Evolutionary conservation across 169 alveolate genomes (phyloP).

Genomic region (Eimeria tenella): DNA sequence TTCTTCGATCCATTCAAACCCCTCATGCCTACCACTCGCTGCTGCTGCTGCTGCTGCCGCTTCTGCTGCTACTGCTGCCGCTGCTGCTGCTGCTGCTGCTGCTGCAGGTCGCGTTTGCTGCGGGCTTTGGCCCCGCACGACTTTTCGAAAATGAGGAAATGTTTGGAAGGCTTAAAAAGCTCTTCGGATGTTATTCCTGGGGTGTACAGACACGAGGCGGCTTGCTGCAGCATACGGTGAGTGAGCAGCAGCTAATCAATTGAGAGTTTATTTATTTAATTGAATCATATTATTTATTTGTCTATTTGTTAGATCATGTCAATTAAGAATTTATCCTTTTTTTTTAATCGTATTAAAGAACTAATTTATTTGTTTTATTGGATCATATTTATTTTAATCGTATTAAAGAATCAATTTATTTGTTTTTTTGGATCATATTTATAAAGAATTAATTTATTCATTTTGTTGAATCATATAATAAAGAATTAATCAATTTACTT

Average conservation of each 20-base stretch:
- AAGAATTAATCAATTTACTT: too few relatives aligned
- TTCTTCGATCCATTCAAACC: neutral
- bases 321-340: too few relatives aligned
- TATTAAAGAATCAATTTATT: too few relatives aligned
- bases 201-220: neutral
- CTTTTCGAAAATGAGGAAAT: neutral
- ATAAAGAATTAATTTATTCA: too few relatives aligned
- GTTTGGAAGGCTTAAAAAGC: neutral
- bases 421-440: too few relatives aligned
- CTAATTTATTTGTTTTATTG: too few relatives aligned
- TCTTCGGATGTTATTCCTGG: neutral
- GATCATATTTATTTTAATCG: too few relatives aligned
- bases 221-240: neutral
- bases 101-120: constrained; percentile 22
- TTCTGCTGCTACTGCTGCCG: neutral
- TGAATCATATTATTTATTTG: too few relatives aligned
- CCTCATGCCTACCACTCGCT: neutral
- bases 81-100: constrained; percentile 39
- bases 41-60: neutral
- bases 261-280: too few relatives aligned
- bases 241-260: neutral
- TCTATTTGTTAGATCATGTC: too few relatives aligned
- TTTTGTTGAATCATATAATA: too few relatives aligned
- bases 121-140: constrained; percentile 19
- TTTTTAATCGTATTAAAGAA: too few relatives aligned